Conservation (phyloP, 805 yeast genomes). For the Zygotorulaspora sp. region DNA sequence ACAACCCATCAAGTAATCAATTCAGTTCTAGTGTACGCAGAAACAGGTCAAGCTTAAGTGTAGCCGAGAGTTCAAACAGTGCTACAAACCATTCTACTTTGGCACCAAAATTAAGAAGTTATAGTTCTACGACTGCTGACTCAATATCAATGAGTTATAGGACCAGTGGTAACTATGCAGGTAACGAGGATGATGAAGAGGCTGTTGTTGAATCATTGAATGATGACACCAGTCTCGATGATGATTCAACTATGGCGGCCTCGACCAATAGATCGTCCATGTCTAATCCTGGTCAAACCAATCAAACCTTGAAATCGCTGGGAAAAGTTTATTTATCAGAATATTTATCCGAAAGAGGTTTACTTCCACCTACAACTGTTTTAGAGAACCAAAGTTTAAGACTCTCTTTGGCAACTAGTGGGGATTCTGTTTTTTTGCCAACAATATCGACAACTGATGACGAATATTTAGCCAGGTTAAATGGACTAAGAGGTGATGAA, state of each 20-base stretch:
- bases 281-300: constrained; percentile 4
- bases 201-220: not conserved
- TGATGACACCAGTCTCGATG: constrained; percentile 2
- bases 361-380: constrained; percentile 21
- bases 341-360: constrained; percentile 30
- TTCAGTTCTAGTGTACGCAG: constrained; percentile 7
- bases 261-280: constrained; percentile 7
- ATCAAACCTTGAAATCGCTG: constrained; percentile 8
- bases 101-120: constrained; percentile 2
- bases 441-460: constrained; percentile 30
- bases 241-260: not conserved
- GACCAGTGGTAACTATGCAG: not conserved
- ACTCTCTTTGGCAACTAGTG: constrained; percentile 33
- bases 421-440: constrained; percentile 36
- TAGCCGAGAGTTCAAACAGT: not conserved
- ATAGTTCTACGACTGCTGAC: constrained; percentile 5
- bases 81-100: not conserved
- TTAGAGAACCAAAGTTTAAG: constrained; percentile 18
- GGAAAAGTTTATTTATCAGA: constrained; percentile 16
- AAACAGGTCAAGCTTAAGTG: constrained; percentile 5
- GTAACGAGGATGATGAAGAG: constrained; percentile 5
- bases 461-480: constrained; percentile 27
- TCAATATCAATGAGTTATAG: not conserved
- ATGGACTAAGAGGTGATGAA: constrained; percentile 19
- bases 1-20: not conserved